Evolutionary conservation across 2,329 filamentous ascomycete species (phyloP).

Genomic region (Taxawa tesnikishii): DNA sequence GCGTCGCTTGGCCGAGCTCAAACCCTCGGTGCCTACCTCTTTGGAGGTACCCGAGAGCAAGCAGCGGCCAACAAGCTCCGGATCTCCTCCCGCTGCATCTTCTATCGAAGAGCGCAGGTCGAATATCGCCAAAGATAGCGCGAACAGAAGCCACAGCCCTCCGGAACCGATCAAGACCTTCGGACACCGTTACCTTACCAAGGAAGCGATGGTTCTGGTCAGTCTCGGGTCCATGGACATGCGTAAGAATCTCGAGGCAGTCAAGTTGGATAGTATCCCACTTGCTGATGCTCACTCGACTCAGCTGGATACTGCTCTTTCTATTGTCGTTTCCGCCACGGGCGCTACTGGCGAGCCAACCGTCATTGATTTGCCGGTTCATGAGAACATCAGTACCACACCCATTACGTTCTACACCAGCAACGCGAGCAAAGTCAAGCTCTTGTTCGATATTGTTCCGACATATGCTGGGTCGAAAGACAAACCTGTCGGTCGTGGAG

Average conservation of each 20-base stretch:
- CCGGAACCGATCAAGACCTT: constrained; percentile 85
- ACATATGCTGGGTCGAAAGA: constrained; percentile 80
- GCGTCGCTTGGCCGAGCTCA: constrained; percentile 49
- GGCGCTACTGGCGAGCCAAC: constrained; percentile 79
- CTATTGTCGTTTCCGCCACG: constrained; percentile 75
- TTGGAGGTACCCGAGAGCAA: constrained; percentile 16
- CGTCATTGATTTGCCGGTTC: constrained; percentile 82
- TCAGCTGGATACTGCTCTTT: constrained; percentile 86
- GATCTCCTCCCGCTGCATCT: constrained; percentile 25
- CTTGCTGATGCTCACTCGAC: constrained; percentile 81
- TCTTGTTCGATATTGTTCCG: constrained; percentile 89
- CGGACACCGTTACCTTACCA: constrained; percentile 84
- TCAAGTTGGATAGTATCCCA: constrained; percentile 79
- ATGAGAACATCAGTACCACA: constrained; percentile 87
- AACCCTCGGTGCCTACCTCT: constrained; percentile 22
- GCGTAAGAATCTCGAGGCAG: constrained; percentile 66
- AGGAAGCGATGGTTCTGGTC: constrained; percentile 81
- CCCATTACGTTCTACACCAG: constrained; percentile 78
- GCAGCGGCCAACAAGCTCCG: constrained; percentile 7
- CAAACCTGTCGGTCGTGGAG: constrained; percentile 74
- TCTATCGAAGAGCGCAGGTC: constrained; percentile 41
- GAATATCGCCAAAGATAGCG: constrained; percentile 25
- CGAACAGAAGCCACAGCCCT: constrained; percentile 23
- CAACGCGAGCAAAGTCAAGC: constrained; percentile 69
- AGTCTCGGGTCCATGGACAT: constrained; percentile 93